phyloP scores from a whole-genome alignment of 2,329 filamentous ascomycete species.

The Cadophora gregata region DNA sequence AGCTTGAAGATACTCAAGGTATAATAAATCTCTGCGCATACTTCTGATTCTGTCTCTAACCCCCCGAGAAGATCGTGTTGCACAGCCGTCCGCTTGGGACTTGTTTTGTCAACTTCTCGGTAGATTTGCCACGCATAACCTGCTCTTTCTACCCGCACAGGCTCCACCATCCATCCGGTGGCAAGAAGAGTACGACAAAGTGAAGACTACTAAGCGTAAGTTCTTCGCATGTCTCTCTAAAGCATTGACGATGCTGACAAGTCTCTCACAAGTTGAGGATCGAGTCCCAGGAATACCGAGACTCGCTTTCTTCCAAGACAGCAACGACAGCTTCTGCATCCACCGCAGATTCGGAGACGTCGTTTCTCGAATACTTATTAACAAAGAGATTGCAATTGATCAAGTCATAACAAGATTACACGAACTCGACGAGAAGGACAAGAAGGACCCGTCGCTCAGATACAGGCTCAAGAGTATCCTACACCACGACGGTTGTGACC shows the following conservation, averaged over 20 bases:
- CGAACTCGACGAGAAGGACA: slow-evolving; percentile 21
- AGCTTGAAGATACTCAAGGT: too few relatives aligned
- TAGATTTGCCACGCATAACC: too few relatives aligned
- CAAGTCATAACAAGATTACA: slow-evolving; percentile 17
- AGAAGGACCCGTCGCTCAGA: not conserved
- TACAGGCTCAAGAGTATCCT: slow-evolving; percentile 21
- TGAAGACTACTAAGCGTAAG: not conserved
- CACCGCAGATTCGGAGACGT: slow-evolving; percentile 25
- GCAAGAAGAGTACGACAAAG: slow-evolving; percentile 13
- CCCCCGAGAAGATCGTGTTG: too few relatives aligned
- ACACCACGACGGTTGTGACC: slow-evolving; percentile 18
- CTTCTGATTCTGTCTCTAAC: too few relatives aligned
- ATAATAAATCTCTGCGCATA: too few relatives aligned
- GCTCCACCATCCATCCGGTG: too few relatives aligned
- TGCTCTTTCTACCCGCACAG: too few relatives aligned
- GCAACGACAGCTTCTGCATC: slow-evolving; percentile 28
- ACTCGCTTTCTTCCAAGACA: slow-evolving; percentile 23
- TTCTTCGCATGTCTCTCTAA: not conserved
- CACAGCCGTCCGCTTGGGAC: too few relatives aligned
- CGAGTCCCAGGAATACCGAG: slow-evolving; percentile 21
- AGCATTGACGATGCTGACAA: slow-evolving; percentile 11
- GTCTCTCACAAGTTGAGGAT: slow-evolving; percentile 21
- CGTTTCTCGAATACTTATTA: slow-evolving; percentile 19
- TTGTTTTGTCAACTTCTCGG: too few relatives aligned
- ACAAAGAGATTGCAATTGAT: slow-evolving; percentile 24